Conservation (phyloP, 2,329 filamentous ascomycete species). For the Penicillium sp. region DNA sequence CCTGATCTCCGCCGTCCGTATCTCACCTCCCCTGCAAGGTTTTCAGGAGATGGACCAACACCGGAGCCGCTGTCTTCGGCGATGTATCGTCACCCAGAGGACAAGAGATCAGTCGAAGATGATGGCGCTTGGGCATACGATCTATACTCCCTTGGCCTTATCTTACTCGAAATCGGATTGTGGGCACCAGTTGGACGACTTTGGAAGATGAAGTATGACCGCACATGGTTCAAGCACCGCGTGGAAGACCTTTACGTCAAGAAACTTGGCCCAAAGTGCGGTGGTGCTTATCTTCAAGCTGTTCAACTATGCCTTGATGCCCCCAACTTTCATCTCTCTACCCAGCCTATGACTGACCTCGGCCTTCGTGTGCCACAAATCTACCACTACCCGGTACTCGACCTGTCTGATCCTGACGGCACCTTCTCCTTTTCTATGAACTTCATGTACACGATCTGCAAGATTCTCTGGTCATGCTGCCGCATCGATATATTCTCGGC, state of each 20-base stretch:
- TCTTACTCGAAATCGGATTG: constrained; percentile 64
- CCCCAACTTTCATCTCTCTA: constrained; percentile 52
- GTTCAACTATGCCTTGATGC: constrained; percentile 64
- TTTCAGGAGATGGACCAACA: constrained; percentile 54
- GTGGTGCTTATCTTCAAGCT: constrained; percentile 63
- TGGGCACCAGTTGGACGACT: constrained; percentile 64
- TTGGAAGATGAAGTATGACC: constrained; percentile 66
- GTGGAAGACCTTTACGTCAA: constrained; percentile 66
- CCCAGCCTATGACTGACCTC: constrained; percentile 45
- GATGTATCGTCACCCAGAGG: constrained; percentile 63
- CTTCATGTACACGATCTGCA: constrained; percentile 46
- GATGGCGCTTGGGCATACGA: constrained; percentile 51
- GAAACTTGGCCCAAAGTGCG: constrained; percentile 63
- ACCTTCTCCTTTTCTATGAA: constrained; percentile 48
- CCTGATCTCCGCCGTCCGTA: constrained; percentile 57
- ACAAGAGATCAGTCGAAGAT: constrained; percentile 42
- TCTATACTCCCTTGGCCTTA: constrained; percentile 63
- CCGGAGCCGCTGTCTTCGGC: constrained; percentile 51
- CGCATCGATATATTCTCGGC: constrained; percentile 45
- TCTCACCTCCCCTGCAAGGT: constrained; percentile 61
- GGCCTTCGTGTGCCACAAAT: constrained; percentile 43
- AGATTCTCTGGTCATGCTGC: constrained; percentile 45
- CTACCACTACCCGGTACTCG: constrained; percentile 46
- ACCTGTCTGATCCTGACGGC: constrained; percentile 42
- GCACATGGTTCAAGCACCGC: constrained; percentile 63